Base-by-base conservation (phyloP, 306 rosid genomes). In the Glycine tomentella region DNA sequence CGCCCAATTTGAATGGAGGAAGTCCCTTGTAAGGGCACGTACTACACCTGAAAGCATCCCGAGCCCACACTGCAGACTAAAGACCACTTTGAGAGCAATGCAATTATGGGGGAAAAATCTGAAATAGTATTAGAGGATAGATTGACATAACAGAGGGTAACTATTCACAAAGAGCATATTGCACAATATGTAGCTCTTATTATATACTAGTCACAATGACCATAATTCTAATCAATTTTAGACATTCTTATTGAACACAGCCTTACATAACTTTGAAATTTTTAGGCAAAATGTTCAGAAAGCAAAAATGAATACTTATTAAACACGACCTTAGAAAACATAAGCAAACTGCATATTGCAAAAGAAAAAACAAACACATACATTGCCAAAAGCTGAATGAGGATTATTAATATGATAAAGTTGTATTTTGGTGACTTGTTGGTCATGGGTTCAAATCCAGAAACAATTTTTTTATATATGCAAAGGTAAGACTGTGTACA, bases 21-120 rank as follows among this genome's bases (percentile, higher is more conserved):
- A 95, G 93, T 58, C 99, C 99, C 86, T 92, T 93, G 90, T 93
- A 95, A 33, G 99, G 99, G 82, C 99, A 95, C 4, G 98, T 89
- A 72, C 90, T 13, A 80, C 99, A 93, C 79, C 99, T 93, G 75
- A 93, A 95, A 74, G 99, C 99, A 84, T 95, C 99, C 99, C 98
- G 9, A 95, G 87, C 8, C 98, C 98, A 89, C 98, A 95, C 99
- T 95, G 96, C 87, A 88, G 66, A 61, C 76, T 3, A 82, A 46
- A 83, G 25, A 71, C 71, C 76, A 79, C 17, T 75, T 77, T 87
- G 15, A 89, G 87, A 77, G 58, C 20, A 79, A 75, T 42, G 71
- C 72, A 62, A 78, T 52, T 57, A 58, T 7, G 10, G 63, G 52
- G 3, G 6, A 40, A 6, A 13, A 15, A 3, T 53, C 45, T 63